Base-by-base conservation (phyloP, 805 yeast genomes). In the Cyberlindnera galapagoensis region DNA sequence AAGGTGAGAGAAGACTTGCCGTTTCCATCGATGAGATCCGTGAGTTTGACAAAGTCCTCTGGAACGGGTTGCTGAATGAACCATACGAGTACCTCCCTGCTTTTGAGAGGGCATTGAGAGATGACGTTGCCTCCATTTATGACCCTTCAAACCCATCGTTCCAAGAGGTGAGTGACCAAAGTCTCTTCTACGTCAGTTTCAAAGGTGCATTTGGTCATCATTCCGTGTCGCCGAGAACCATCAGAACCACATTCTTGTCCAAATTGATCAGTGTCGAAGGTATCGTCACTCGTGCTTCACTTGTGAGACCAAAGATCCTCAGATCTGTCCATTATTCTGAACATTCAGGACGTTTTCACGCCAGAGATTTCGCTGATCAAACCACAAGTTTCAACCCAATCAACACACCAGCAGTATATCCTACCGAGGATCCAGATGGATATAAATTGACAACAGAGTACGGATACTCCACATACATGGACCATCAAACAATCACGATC, bases 281-380 rank as follows among this genome's bases (percentile, higher is more conserved):
- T 35, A 92, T 92, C 47, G 95, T 92, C 12, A 90, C 97, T 1
- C 70, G 92, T 42, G 88, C 95, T 19, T 87, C 97, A 1, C 66
- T 92, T 36, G 94, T 92, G 25, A 72, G 97, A 40, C 98, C 98
- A 22, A 90, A 90, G 56, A 73, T 90, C 34, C 70, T 87, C 30
- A 72, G 94, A 47, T 85, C 95, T 9, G 95, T 92, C 18, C 97
- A 90, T 60, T 90, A 83, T 56, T 86, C 94, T 40, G 95, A 86
- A 36, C 71, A 71, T 24, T 82, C 94, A 1, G 80, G 81, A 16
- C 71, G 81, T 41, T 88, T 88, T 56, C 88, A 85, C 53, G 84
- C 94, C 38, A 73, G 96, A 59, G 95, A 86, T 49, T 92, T 90
- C 56, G 74, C 85, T 33, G 98, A 92, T 57, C 87, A 85, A 43